Evolutionary conservation across 2,329 filamentous ascomycete genomes (phyloP).

Genomic region (Talaromyces sp.): DNA sequence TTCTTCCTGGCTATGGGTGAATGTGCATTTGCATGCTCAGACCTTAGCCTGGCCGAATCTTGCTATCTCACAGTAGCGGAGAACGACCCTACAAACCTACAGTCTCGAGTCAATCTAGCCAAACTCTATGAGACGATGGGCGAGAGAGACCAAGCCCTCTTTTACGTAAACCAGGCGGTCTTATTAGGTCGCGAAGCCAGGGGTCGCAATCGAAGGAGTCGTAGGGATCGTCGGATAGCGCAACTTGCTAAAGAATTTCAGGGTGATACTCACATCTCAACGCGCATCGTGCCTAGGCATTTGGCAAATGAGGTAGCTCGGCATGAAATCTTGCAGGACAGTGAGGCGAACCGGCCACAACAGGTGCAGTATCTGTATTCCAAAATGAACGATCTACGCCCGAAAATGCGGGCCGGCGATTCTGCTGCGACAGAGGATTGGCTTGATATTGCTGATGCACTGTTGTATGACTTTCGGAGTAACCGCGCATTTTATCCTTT

Average conservation of each 20-base stretch:
- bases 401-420: conserved; percentile 49
- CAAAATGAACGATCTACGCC: conserved; percentile 48
- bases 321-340: conserved; percentile 26
- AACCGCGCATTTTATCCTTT: conserved; percentile 59
- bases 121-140: conserved; percentile 77
- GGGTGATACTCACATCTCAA: conserved; percentile 20
- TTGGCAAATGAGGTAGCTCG: conserved; percentile 14
- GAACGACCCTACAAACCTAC: conserved; percentile 67
- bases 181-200: conserved; percentile 52
- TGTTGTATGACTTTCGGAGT: conserved; percentile 59
- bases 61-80: conserved; percentile 73
- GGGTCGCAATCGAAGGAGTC: conserved; percentile 28
- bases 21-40: conserved; percentile 65
- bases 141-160: conserved; percentile 71
- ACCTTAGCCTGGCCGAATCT: conserved; percentile 68
- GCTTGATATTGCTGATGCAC: conserved; percentile 56
- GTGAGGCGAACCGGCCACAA: conserved; percentile 38
- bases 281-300: conserved; percentile 24
- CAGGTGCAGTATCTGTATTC: conserved; percentile 45
- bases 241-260: conserved; percentile 41
- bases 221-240: conserved; percentile 38
- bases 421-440: conserved; percentile 53
- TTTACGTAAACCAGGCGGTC: conserved; percentile 72
- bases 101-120: conserved; percentile 74
- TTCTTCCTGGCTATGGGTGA: conserved; percentile 51